A percentile compares a stretch with the other conserved stretches of the same genome.
Evolutionary conservation across 257 asterid species (phyloP).

Genomic region (Plantago ovata): DNA sequence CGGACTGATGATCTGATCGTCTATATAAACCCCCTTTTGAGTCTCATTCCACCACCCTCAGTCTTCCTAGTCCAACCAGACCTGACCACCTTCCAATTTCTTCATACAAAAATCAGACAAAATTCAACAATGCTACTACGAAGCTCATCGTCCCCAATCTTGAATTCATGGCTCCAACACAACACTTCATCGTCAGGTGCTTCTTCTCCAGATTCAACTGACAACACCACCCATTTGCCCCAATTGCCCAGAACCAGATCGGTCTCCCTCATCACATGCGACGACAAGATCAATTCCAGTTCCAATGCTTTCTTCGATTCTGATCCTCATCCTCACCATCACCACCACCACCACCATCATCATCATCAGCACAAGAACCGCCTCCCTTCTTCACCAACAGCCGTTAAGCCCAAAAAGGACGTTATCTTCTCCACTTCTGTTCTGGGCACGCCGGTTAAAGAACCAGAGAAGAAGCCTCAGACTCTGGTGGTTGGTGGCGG

Average conservation of each 20-base stretch:
- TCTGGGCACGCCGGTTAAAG: constrained; percentile 34
- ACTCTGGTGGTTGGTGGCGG: constrained; percentile 41
- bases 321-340: constrained; percentile 36
- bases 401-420: constrained; percentile 28
- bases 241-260: constrained; percentile 48
- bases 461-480: constrained; percentile 32
- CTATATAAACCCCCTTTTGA: neutral
- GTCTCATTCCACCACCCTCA: neutral
- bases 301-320: constrained; percentile 22
- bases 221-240: constrained; percentile 29
- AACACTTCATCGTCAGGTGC: constrained; percentile 26
- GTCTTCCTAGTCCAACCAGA: too few species aligned
- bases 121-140: constrained; percentile 34
- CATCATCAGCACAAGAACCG: constrained; percentile 33
- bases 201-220: constrained; percentile 52
- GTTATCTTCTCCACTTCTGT: constrained; percentile 33
- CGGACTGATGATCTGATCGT: too few species aligned
- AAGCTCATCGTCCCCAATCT: constrained; percentile 60
- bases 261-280: constrained; percentile 28
- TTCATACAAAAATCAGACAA: neutral
- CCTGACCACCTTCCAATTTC: too few species aligned
- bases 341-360: constrained; percentile 27
- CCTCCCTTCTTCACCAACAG: constrained; percentile 21
- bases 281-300: constrained; percentile 42
- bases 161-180: constrained; percentile 47